Conservation (phyloP, 1,284 basidiomycete species). For the Puccinia polysora region DNA sequence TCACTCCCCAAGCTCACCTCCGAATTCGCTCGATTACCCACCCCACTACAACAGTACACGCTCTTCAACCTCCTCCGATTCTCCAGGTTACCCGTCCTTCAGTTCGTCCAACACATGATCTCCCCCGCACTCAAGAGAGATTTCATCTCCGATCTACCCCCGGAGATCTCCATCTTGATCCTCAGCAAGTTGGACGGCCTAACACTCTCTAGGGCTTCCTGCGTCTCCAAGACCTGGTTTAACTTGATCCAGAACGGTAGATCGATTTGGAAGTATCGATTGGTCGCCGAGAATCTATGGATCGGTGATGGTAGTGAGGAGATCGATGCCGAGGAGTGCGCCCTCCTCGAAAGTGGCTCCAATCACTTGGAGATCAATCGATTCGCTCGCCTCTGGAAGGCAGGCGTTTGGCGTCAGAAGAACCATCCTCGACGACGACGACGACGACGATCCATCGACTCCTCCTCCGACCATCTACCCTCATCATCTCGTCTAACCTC, state of each 20-base stretch:
- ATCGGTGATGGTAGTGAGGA: constrained; percentile 67
- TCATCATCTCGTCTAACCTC: not conserved
- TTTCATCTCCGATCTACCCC: constrained; percentile 75
- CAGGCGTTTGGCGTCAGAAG: constrained; percentile 7
- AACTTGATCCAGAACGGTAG: constrained; percentile 76
- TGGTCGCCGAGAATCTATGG: constrained; percentile 73
- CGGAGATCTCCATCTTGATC: constrained; percentile 74
- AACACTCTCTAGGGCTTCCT: constrained; percentile 70
- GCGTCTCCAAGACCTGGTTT: constrained; percentile 75
- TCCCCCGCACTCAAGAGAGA: constrained; percentile 78
- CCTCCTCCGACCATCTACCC: not conserved
- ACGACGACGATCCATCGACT: not conserved
- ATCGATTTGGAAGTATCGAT: constrained; percentile 73
- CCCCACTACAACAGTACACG: constrained; percentile 73
- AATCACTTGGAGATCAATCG: constrained; percentile 46
- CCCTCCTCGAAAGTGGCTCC: constrained; percentile 36
- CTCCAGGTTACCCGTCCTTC: constrained; percentile 73
- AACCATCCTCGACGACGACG: not conserved
- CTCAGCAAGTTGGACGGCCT: constrained; percentile 71
- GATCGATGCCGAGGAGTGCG: constrained; percentile 26
- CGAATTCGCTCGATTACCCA: constrained; percentile 68
- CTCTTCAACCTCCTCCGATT: constrained; percentile 75
- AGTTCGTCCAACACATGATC: constrained; percentile 73
- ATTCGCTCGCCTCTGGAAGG: constrained; percentile 43
- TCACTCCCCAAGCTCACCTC: constrained; percentile 69